Conservation (phyloP, 176 grass and related monocot species). For the Urochloa ruziziensis region DNA sequence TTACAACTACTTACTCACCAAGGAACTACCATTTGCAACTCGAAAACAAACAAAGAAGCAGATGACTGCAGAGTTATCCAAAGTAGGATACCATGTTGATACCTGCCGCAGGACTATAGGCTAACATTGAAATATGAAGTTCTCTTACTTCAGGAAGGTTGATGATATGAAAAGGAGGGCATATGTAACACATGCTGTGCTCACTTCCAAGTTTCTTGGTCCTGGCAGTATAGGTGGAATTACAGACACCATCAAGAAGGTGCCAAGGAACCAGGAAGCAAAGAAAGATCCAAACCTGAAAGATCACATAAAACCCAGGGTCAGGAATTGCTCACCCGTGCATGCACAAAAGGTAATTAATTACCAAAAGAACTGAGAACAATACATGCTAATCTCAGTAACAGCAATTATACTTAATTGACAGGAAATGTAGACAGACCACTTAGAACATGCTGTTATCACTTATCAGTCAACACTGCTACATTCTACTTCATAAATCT, state of each 20-base stretch:
- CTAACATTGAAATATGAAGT: constrained; percentile 18
- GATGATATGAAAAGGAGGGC: constrained; percentile 84
- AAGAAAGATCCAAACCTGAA: constrained; percentile 84
- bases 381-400: background rate
- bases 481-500: background rate
- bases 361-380: background rate
- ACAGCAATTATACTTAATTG: background rate
- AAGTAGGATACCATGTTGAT: constrained; percentile 36
- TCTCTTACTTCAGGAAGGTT: constrained; percentile 75
- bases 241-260: constrained; percentile 96
- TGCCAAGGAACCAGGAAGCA: constrained; percentile 81
- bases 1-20: constrained; percentile 31
- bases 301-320: constrained; percentile 21
- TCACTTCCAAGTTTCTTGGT: constrained; percentile 85
- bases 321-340: background rate
- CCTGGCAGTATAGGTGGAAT: constrained; percentile 73
- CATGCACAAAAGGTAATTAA: background rate
- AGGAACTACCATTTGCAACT: constrained; percentile 30
- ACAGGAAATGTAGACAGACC: background rate
- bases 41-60: background rate
- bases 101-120: constrained; percentile 13
- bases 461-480: background rate
- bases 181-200: constrained; percentile 79
- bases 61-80: constrained; percentile 20
- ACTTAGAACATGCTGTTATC: background rate